Base-by-base conservation (phyloP, 805 yeast genomes). In the Kodamaea nitidulidarum region DNA sequence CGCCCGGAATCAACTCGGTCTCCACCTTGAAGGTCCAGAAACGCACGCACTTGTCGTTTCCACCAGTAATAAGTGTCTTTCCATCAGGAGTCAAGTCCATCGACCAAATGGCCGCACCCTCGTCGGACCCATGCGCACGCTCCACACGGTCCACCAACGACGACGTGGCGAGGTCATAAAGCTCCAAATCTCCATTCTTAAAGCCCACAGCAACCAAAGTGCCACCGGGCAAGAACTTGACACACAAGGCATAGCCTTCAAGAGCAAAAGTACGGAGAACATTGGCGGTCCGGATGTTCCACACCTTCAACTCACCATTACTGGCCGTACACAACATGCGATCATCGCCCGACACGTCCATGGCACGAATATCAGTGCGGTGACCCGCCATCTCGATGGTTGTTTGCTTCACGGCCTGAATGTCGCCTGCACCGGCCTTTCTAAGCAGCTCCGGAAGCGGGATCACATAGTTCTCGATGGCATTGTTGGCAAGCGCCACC, bases 211-310 rank as follows among this genome's bases (percentile, higher is more conserved):
- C 86, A 21, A 91, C 80, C 43, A 93, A 68, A 1, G 88, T 71
- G 40, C 95, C 96, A 47, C 98, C 98, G 0, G 98, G 98, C 39
- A 93, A 68, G 51, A 93, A 88, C 52, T 78, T 76, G 44, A 85
- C 73, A 43, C 87, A 75, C 37, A 93, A 67, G 0, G 95, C 86
- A 58, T 91, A 88, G 2, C 96, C 97, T 25, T 82, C 90, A 33
- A 66, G 50, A 15, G 39, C 48, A 54, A 93, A 84, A 0, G 95
- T 84, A 54, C 98, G 74, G 36, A 93, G 72, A 50, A 96, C 91
- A 45, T 80, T 76, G 14, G 67, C 70, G 1, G 91, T 80, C 45
- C 72, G 71, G 20, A 84, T 58, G 55, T 93, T 93, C 96, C 96
- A 90, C 15, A 93, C 72, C 55, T 93, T 93, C 45, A 93, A 64